These are phyloP conservation scores for Triangularia verruculosa DNA, from an alignment of 2,329 filamentous ascomycete species.

Conservation along the genomic window DNA sequence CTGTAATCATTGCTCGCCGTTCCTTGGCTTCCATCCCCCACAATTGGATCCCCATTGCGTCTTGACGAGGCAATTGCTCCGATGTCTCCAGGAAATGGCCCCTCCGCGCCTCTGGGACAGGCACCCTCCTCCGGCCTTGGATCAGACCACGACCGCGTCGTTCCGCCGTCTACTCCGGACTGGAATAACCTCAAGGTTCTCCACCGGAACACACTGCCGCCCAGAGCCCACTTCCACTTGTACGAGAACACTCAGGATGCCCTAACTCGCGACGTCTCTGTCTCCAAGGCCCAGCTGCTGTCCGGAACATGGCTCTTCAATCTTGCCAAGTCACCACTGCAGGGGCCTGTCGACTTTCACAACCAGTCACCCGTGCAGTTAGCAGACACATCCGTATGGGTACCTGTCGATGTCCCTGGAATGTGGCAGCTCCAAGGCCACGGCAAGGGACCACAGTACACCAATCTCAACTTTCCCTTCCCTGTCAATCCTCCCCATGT, in stretches of 20 bases:
- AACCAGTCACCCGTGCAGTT: slow-evolving; percentile 29
- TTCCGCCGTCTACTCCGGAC: slow-evolving; percentile 40
- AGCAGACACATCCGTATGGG: slow-evolving; percentile 37
- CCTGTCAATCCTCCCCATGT: slow-evolving; percentile 58
- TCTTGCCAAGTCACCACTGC: slow-evolving; percentile 39
- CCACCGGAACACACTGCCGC: slow-evolving; percentile 54
- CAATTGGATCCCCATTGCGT: background rate
- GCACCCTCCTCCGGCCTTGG: background rate
- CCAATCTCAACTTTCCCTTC: slow-evolving; percentile 61
- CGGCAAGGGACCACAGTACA: slow-evolving; percentile 56
- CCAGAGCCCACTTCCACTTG: slow-evolving; percentile 54
- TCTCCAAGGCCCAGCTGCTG: slow-evolving; percentile 38
- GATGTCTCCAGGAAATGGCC: slow-evolving; percentile 11
- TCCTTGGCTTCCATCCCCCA: background rate
- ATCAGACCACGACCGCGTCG: slow-evolving; percentile 1
- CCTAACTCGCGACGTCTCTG: slow-evolving; percentile 38
- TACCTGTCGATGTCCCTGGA: slow-evolving; percentile 57
- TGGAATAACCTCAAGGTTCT: slow-evolving; percentile 59
- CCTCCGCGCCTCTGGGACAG: slow-evolving; percentile 10
- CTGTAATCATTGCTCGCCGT: background rate
- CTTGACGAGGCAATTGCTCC: slow-evolving; percentile 7
- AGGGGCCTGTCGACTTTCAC: slow-evolving; percentile 36
- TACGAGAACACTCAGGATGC: slow-evolving; percentile 49
- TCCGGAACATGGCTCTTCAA: slow-evolving; percentile 51
- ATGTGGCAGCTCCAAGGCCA: slow-evolving; percentile 68